Base-by-base conservation (phyloP, 371 early-diverging fungal genomes). In the Encephalitozoon hellem region DNA sequence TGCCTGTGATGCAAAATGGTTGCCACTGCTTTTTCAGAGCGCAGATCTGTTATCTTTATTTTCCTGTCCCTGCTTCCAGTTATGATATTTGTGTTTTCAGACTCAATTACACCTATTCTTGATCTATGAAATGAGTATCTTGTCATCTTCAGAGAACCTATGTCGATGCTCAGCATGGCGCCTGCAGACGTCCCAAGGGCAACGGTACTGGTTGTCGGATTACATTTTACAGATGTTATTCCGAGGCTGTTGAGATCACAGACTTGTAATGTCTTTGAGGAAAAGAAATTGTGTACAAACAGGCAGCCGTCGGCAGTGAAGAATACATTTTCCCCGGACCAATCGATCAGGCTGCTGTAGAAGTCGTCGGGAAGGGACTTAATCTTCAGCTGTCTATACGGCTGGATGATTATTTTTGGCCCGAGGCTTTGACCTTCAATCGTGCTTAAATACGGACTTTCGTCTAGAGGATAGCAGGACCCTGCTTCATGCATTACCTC, bases 311-410 rank as follows among this genome's bases (percentile, higher is more conserved):
- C 76, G 0, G 78, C 39, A 12, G 78, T 77, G 79, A 80, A 86
- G 30, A 54, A 71, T 15, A 84, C 75, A 42, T 70, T 79, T 43
- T 80, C 75, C 6, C 79, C 72, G 30, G 79, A 77, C 86, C 86
- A 86, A 72, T 82, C 83, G 9, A 86, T 52, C 6, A 83, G 52
- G 69, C 81, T 84, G 41, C 77, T 75, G 64, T 86, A 86, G 69
- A 86, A 86, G 68, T 86, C 86, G 67, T 86, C 86, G 53, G 81
- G 80, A 21, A 86, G 68, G 2, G 71, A 66, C 32, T 69, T 54
- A 11, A 77, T 74, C 9, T 72, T 68, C 9, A 66, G 30, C 42
- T 69, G 65, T 49, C 77, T 69, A 45, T 70, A 76, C 11, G 77
- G 43, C 47, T 75, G 66, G 3, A 63, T 15, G 18, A 30, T 49